Conservation (phyloP, 2,329 filamentous ascomycete genomes). For the Claviceps spartinae region DNA sequence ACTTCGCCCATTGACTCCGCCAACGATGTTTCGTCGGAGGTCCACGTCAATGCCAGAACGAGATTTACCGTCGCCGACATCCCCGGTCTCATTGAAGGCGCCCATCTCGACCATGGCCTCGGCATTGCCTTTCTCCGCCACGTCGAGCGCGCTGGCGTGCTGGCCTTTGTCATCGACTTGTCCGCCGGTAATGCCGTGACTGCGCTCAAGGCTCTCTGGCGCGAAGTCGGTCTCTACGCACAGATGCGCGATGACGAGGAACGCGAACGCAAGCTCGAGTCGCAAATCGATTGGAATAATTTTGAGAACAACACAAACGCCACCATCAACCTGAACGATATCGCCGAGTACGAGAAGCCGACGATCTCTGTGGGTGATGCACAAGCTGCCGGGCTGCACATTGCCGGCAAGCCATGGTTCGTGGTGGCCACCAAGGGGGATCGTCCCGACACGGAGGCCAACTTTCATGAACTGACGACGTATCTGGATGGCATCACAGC, state of each 20-base stretch:
- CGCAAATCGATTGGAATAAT: conserved; percentile 39
- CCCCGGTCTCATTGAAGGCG: conserved; percentile 81
- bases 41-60: conserved; percentile 46
- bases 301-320: conserved; percentile 33
- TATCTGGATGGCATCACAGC: conserved; percentile 57
- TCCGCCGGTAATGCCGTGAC: conserved; percentile 63
- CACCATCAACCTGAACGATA: conserved; percentile 13
- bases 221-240: conserved; percentile 77
- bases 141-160: conserved; percentile 81
- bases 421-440: conserved; percentile 92
- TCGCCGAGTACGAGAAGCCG: conserved; percentile 9
- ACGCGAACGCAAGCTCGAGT: conserved; percentile 45
- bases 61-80: conserved; percentile 93
- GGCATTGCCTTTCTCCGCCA: conserved; percentile 87
- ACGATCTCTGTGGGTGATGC: neutral
- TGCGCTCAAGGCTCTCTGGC: conserved; percentile 74
- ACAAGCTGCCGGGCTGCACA: conserved; percentile 40
- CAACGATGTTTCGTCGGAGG: conserved; percentile 21
- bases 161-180: conserved; percentile 89
- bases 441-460: conserved; percentile 61
- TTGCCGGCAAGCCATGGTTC: conserved; percentile 93
- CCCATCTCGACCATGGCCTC: conserved; percentile 81
- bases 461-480: conserved; percentile 53
- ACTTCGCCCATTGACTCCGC: conserved; percentile 38
- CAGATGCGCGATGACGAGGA: conserved; percentile 65